These are phyloP conservation scores for Ophiorrhiza pumila DNA, from an alignment of 257 asterid genomes.

Conservation along the genomic window DNA sequence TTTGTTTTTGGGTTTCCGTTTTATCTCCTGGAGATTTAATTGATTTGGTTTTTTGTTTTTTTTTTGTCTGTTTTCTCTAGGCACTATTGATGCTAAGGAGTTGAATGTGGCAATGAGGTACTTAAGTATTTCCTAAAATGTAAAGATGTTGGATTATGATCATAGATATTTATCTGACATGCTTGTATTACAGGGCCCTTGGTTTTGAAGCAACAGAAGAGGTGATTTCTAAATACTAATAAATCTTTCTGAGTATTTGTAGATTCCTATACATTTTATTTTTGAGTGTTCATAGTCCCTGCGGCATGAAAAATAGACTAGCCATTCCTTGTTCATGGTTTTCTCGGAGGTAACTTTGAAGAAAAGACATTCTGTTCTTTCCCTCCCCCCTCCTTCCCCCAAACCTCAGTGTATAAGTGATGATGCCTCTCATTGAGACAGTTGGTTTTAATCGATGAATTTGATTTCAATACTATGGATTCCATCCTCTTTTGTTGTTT, in stretches of 20 bases:
- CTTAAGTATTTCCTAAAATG: slow-evolving; percentile 5
- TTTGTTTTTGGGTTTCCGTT: not conserved
- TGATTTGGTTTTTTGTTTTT: not conserved
- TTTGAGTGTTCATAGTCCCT: not conserved
- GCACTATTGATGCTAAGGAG: slow-evolving; percentile 87
- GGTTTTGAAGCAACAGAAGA: slow-evolving; percentile 95
- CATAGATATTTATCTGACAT: slow-evolving; percentile 5
- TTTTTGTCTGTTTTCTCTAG: slow-evolving; percentile 33
- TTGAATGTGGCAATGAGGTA: slow-evolving; percentile 98
- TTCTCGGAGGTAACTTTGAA: not conserved
- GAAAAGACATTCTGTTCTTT: not conserved
- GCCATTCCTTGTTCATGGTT: not conserved
- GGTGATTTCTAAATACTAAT: slow-evolving; percentile 42
- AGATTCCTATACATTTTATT: slow-evolving; percentile 4
- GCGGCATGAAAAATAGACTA: not conserved
- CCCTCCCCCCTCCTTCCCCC: not conserved
- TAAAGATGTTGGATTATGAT: slow-evolving; percentile 1
- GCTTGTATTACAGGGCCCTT: slow-evolving; percentile 72
- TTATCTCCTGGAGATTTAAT: not conserved
- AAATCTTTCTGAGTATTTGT: not conserved
- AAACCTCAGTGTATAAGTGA: not conserved
- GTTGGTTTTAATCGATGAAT: not conserved
- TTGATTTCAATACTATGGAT: not conserved
- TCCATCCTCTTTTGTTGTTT: not conserved
- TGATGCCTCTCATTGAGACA: not conserved